Evolutionary conservation across 2,329 filamentous ascomycete genomes (phyloP), one percentile per base, ranked within the genome.

Genomic region (Colletotrichum musae): DNA sequence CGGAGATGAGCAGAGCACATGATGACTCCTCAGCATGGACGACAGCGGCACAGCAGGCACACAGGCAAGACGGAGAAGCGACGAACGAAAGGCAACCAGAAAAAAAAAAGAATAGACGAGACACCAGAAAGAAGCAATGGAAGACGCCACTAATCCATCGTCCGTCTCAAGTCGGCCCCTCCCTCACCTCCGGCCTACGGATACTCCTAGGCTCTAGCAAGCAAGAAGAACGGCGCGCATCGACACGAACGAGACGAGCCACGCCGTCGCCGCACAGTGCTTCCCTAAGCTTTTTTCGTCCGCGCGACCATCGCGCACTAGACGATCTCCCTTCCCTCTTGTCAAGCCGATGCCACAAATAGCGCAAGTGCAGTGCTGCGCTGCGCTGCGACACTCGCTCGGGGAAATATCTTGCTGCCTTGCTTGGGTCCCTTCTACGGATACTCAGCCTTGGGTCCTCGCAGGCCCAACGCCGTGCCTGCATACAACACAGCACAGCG

Each of bases 61-160:
- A 24, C 28, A 24, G 52, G 5, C 28, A 39, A 15, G 18, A n/a
- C 26, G n/a, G 21, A 52, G 5, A 16, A 32, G 32, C 45, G 18
- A n/a, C 5, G 15, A 6, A 6, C 16, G 16, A 16, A 16, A 39
- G 45, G 9, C 43, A 13, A 47, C 10, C 2, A 28, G 18, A 18
- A 15, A 21, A 63, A n/a, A 47, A 53, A 64, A 53, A 48, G 15
- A 64, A 24, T 24, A 24, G 21, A 24, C 21, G 39, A 48, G n/a
- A 32, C 59, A 24, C 21, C 26, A 56, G 47, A 58, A 64, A 64
- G 64, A 68, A 68, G 64, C 59, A 64, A 68, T 64, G 59, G 64
- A 64, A 68, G 53, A 53, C 60, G 54, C 36, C 58, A 41, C 61
- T 52, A 51, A 28, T 59, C 56, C 54, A 60, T 47, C 50, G 43